Evolutionary conservation across 805 yeast genomes (phyloP), one percentile per base, ranked within the genome.

Genomic region (Candida sithepensis): DNA sequence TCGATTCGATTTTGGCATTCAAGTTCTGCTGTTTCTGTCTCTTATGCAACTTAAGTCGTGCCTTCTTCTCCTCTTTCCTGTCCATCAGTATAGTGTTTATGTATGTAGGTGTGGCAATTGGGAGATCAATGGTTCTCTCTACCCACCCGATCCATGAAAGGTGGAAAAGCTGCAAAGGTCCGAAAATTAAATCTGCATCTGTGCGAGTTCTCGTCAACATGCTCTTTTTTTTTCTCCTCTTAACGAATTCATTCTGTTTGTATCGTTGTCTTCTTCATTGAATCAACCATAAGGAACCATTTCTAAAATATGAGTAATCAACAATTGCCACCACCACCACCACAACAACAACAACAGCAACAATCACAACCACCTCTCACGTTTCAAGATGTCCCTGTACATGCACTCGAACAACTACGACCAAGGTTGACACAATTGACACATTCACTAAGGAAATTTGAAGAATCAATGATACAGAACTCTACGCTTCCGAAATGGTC

Each of bases 361-460:
- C 18, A 30, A n/a, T 45, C 62, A 59, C 47, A 64, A 21, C n/a
- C 30, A 37, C 38, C 36, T 16, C 51, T 52, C 28, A 48, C 48
- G 14, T 60, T 55, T 39, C 50, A 54, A 28, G 77, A 75, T 12
- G 78, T 82, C 2, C 88, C 90, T 0, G 72, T 80, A 0, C 79
- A 78, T 43, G 77, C 84, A 1, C 65, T 84, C 9, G 90, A 84
- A 52, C 76, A 85, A 4, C 66, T 84, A 4, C 64, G 90, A 49
- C 73, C 83, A 57, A 69, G 88, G 38, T 64, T 84, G 13, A 75
- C 85, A 1, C 88, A 82, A 52, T 60, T 81, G 5, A 77, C 84
- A 2, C 83, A 81, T 54, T 81, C 90, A 0, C 65, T 85, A 22
- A 68, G 73, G 34, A 76, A 78, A 53, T 69, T 85, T 5, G 78